Evolutionary conservation across 2,329 filamentous ascomycete genomes (phyloP).

Genomic region (Pochonia chlamydosporia): DNA sequence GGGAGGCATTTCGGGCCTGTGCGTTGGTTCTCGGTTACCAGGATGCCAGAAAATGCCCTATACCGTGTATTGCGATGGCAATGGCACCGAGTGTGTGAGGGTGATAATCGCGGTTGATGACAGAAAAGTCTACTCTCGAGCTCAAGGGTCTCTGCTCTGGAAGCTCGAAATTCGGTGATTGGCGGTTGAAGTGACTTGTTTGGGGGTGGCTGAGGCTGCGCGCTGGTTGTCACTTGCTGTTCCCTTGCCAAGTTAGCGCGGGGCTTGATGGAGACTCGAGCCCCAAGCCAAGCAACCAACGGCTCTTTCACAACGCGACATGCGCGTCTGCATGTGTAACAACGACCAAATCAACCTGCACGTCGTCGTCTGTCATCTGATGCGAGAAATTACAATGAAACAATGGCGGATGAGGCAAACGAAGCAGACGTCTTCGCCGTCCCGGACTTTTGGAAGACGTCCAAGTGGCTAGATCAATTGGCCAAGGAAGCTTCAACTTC

Average conservation of each 20-base stretch:
- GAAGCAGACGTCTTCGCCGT: conserved; percentile 56
- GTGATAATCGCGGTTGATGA: neutral
- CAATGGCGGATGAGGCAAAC: conserved; percentile 33
- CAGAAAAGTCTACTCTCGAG: conserved; percentile 1
- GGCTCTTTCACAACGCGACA: neutral
- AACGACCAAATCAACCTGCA: neutral
- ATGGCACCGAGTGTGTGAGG: neutral
- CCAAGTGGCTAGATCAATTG: conserved; percentile 39
- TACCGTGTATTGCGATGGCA: neutral
- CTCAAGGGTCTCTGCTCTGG: neutral
- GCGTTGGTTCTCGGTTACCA: neutral
- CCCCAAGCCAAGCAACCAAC: too few species aligned
- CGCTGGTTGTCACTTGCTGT: too few species aligned
- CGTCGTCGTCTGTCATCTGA: neutral
- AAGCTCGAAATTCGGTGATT: neutral
- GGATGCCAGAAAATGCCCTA: neutral
- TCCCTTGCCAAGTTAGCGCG: too few species aligned
- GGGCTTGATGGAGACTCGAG: too few species aligned
- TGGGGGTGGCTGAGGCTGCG: too few species aligned
- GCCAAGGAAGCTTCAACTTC: conserved; percentile 14
- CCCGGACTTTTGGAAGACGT: conserved; percentile 53
- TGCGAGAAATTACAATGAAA: conserved; percentile 12
- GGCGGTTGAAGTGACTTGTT: neutral
- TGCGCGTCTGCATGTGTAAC: neutral
- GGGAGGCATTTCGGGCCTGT: conserved; percentile 53